phyloP scores from a whole-genome alignment of 345 rosid species.

The Microthlaspi erraticum region DNA sequence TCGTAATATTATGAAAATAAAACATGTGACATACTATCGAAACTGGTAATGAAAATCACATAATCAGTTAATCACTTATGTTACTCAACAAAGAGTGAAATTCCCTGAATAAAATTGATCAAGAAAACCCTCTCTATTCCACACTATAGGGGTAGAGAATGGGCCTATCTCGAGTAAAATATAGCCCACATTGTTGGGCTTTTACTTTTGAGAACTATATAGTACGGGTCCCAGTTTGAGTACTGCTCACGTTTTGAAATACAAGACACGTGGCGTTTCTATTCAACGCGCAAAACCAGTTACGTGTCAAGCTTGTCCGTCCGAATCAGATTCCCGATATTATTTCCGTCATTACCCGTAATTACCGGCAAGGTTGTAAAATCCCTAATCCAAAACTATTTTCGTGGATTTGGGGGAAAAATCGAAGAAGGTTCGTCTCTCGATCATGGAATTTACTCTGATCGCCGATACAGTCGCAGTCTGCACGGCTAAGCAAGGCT shows the following conservation, averaged over 20 bases:
- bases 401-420: not conserved
- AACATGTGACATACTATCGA: not conserved
- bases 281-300: constrained; percentile 33
- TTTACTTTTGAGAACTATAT: not conserved
- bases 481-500: constrained; percentile 57
- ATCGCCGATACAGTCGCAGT: constrained; percentile 53
- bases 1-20: not conserved
- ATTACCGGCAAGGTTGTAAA: constrained; percentile 10
- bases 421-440: constrained; percentile 2
- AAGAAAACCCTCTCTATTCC: not conserved
- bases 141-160: not conserved
- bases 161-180: not conserved
- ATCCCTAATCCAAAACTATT: constrained; percentile 27
- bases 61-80: not conserved
- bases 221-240: not conserved
- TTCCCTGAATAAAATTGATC: not conserved
- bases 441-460: constrained; percentile 60
- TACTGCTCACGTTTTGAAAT: constrained; percentile 12
- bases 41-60: not conserved
- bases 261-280: constrained; percentile 18
- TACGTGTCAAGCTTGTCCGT: constrained; percentile 34
- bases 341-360: constrained; percentile 19
- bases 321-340: constrained; percentile 24
- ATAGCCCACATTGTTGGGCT: not conserved
- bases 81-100: not conserved